These are phyloP conservation scores for Vicia faba DNA, from an alignment of 306 rosid genomes.

Conservation along the genomic window DNA sequence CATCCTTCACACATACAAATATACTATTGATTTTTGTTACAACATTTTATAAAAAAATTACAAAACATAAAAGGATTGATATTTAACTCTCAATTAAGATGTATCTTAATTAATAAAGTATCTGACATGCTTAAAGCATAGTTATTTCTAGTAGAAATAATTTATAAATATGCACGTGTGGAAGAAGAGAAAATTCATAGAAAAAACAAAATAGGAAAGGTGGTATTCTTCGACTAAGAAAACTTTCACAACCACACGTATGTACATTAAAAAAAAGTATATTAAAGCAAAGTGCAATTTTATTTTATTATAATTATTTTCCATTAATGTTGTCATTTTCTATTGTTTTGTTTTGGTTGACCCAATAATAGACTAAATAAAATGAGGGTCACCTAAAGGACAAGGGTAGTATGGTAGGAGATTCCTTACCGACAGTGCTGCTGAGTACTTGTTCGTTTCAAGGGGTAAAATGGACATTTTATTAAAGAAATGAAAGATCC, in stretches of 20 bases:
- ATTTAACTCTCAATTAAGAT: too few relatives aligned
- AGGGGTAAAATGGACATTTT: conserved; percentile 20
- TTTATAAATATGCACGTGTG: conserved; percentile 37
- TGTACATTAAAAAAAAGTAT: not conserved
- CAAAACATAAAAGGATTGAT: too few relatives aligned
- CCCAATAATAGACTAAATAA: conserved; percentile 1
- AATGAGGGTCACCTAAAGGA: conserved; percentile 39
- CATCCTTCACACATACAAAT: not conserved
- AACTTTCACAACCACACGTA: conserved; percentile 12
- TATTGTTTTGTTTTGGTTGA: conserved; percentile 34
- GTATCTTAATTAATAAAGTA: too few relatives aligned
- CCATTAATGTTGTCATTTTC: conserved; percentile 24
- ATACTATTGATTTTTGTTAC: not conserved
- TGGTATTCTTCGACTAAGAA: conserved; percentile 33
- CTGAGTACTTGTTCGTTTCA: not conserved
- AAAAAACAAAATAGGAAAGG: conserved; percentile 27
- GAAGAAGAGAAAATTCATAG: conserved; percentile 11
- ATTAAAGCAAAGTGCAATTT: not conserved
- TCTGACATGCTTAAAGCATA: too few relatives aligned
- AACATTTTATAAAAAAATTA: too few relatives aligned
- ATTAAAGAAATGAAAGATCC: not conserved
- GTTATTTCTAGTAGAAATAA: too few relatives aligned
- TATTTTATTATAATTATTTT: not conserved
- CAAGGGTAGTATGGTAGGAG: conserved; percentile 35
- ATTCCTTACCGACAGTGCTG: conserved; percentile 48